Evolutionary conservation across 2,329 filamentous ascomycete genomes (phyloP).

Genomic region (Bipolaris gigantea): DNA sequence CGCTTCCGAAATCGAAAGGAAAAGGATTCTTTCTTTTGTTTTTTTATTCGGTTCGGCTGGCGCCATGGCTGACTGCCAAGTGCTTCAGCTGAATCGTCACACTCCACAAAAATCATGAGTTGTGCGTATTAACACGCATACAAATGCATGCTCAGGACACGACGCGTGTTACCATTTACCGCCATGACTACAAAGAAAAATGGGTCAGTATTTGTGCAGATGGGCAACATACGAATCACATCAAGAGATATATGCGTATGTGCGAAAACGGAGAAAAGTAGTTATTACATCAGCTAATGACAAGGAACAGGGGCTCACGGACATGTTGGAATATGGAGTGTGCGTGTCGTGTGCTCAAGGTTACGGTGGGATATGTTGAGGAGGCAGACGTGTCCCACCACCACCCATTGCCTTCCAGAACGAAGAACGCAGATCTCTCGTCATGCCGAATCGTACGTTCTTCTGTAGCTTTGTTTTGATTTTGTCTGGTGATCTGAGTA

Average conservation of each 20-base stretch:
- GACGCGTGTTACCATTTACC: not conserved
- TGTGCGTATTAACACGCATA: not conserved
- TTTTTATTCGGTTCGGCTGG: not conserved
- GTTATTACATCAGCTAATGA: not conserved
- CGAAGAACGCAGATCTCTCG: too few relatives aligned
- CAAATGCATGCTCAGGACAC: not conserved
- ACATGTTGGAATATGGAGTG: not conserved
- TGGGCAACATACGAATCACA: not conserved
- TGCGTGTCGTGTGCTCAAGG: not conserved
- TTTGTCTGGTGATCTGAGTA: too few relatives aligned
- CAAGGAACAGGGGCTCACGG: not conserved
- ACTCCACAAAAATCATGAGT: not conserved
- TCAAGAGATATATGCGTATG: not conserved
- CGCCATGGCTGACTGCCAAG: not conserved
- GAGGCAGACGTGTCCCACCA: not conserved
- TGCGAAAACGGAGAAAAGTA: not conserved
- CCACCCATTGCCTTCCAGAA: too few relatives aligned
- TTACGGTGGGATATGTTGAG: not conserved
- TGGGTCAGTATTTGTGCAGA: not conserved
- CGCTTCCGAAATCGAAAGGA: not conserved
- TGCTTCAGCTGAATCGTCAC: not conserved
- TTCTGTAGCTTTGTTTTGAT: too few relatives aligned
- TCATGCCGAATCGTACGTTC: too few relatives aligned
- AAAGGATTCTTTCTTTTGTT: not conserved
- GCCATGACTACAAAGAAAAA: not conserved